These are phyloP conservation scores for Trichoderma cornu-damae DNA, from an alignment of 2,329 filamentous ascomycete species.

Conservation along the genomic window DNA sequence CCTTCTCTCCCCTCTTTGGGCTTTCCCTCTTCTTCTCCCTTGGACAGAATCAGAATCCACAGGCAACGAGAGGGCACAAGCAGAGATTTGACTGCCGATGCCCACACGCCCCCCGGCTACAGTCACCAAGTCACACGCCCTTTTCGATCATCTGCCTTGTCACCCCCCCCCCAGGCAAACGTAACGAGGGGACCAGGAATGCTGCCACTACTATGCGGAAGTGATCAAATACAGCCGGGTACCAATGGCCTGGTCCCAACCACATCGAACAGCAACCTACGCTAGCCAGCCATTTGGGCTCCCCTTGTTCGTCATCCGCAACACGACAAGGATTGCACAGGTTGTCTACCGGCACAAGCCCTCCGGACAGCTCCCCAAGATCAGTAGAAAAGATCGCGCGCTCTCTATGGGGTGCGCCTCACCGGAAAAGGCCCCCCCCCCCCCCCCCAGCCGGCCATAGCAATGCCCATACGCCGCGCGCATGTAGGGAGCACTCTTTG, in stretches of 20 bases:
- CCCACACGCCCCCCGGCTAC: background rate
- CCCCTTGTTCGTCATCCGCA: conserved; percentile 17
- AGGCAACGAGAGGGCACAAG: background rate
- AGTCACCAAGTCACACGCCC: background rate
- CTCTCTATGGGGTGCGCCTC: conserved; percentile 15
- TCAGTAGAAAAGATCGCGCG: conserved; percentile 16
- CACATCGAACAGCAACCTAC: conserved; percentile 13
- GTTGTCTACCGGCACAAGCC: background rate
- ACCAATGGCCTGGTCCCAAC: conserved; percentile 18
- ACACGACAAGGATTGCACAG: conserved; percentile 7
- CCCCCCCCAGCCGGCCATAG: background rate
- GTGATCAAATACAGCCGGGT: conserved; percentile 7
- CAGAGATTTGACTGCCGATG: background rate
- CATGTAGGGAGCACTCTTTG: background rate
- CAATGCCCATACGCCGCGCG: background rate
- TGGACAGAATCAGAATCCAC: conserved; percentile 1
- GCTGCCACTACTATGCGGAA: too few relatives aligned
- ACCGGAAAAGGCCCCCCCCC: conserved; percentile 15
- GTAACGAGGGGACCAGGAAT: background rate
- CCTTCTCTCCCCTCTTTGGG: background rate
- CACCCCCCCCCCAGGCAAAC: background rate
- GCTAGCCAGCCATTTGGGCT: conserved; percentile 6
- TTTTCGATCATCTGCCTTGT: background rate
- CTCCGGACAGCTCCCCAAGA: background rate
- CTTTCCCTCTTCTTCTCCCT: background rate